A percentile compares a stretch with the other conserved stretches of the same genome.
These are phyloP conservation scores for Deakozyma indianensis DNA, from an alignment of 805 yeast genomes.

Conservation along the genomic window DNA sequence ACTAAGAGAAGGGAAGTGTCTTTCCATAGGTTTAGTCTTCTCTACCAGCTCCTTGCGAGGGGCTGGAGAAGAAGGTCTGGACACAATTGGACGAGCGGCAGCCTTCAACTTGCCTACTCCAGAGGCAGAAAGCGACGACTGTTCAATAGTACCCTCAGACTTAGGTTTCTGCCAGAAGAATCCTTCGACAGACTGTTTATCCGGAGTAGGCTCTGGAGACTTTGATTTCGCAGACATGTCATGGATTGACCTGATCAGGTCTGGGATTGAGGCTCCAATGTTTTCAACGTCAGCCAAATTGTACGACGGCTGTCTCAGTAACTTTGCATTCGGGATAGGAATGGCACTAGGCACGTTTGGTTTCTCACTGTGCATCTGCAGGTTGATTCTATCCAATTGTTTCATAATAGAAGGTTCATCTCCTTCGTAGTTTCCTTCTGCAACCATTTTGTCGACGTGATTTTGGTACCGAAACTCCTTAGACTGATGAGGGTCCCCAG, in stretches of 20 bases:
- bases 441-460: not conserved
- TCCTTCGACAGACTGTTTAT: constrained; percentile 2
- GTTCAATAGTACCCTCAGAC: not conserved
- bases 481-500: not conserved
- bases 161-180: constrained; percentile 2
- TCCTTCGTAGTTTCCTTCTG: not conserved
- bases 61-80: constrained; percentile 5
- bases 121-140: not conserved
- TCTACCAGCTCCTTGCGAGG: constrained; percentile 1
- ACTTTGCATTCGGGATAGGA: constrained; percentile 3
- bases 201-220: constrained; percentile 1
- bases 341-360: not conserved
- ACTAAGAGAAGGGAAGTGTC: not conserved
- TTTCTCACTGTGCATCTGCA: not conserved
- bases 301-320: not conserved
- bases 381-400: not conserved
- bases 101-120: not conserved
- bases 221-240: not conserved
- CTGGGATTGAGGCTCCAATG: constrained; percentile 4
- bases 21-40: not conserved
- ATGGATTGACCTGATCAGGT: not conserved
- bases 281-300: not conserved
- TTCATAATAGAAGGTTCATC: not conserved
- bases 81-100: constrained; percentile 1
- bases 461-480: not conserved